Evolutionary conservation across 2,329 filamentous ascomycete genomes (phyloP), one percentile per base, ranked within the genome.

Genomic region (Aureobasidium namibiae): DNA sequence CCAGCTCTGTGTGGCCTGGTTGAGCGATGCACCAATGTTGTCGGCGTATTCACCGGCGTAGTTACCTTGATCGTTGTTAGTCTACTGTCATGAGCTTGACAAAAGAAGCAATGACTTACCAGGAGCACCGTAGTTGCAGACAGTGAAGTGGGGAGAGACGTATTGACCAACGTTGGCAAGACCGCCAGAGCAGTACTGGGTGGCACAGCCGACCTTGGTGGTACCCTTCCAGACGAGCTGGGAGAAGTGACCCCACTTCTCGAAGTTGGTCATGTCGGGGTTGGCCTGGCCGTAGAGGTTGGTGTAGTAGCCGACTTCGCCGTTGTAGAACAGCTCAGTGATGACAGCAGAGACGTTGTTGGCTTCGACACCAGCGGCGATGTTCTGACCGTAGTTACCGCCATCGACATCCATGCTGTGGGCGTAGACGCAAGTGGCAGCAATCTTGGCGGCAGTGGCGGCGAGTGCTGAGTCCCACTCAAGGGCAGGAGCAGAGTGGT

Each of bases 251-350:
- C 89, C 90, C 80, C 82, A 90, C 4, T 69, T 65, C 57, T 84
- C 76, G 71, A 91, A 89, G 72, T 81, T 72, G 70, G 69, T 67
- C 79, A 83, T 83, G 67, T 82, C 73, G 26, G 88, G 87, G 69
- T 77, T 79, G 61, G 73, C 69, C 65, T 78, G 60, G 64, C 85
- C 87, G 68, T 87, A 94, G n/a, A 65, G 49, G 56, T 75, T 72
- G 31, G 69, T 67, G 61, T 79, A 79, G 74, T 80, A 85, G 63
- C 70, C 70, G 67, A 88, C 77, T 74, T 96, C 90, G 67, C 82
- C 82, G 72, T 94, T 90, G 82, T 96, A 96, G 90, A 94, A 96
- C 75, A 87, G 79, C 71, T 92, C 82, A 68, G 85, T 89, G 70
- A 92, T 85, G 65, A 87, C 84, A 63, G 81, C 78, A 57, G 84